Base-by-base conservation (phyloP, 2,329 filamentous ascomycete genomes). In the Talaromyces marneffei region DNA sequence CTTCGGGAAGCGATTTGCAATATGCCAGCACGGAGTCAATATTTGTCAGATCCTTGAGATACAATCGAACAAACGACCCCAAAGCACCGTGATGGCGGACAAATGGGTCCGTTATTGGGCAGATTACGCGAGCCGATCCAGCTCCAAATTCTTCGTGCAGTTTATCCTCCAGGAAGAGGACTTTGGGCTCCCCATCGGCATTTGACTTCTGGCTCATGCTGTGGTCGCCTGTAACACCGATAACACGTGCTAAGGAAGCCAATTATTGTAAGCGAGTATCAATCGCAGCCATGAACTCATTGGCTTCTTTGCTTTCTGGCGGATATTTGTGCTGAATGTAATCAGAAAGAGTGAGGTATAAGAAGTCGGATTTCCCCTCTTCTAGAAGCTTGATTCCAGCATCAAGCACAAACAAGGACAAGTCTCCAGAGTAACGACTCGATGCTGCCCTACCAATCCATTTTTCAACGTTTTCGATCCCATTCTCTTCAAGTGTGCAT, bases 301-400 rank as follows among this genome's bases (percentile, higher is more conserved):
- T 68, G n/a, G 77, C 68, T 50, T 74, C 75, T 16, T 68, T 63
- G 9, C 66, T 67, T 2, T 73, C 71, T 3, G 77, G 77, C 0
- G 73, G 72, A 65, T 78, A 64, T 58, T 78, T 78, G 63, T 79
- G 77, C 65, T 79, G 77, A n/a, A 79, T 69, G 57, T 71, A 80
- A 62, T 79, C 77, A 2, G 77, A 79, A 1, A 79, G 66, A 0
- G 77, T 79, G 50, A 79, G 66, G 56, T 80, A 79, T 39, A 78
- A 68, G 27, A 79, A 63, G 53, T 79, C 77, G 0, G 75, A 73
- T 12, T 70, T 66, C 8, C 66, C 61, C 57, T 79, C 77, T 50
- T 75, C 65, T 2, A 80, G 65, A 2, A 79, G 60, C 61, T 77
- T 78, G 40, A 78, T 63, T 2, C 78, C 78, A 2, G 77, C 75